Conservation (phyloP, 257 asterid species). For the Rehmannia glutinosa region DNA sequence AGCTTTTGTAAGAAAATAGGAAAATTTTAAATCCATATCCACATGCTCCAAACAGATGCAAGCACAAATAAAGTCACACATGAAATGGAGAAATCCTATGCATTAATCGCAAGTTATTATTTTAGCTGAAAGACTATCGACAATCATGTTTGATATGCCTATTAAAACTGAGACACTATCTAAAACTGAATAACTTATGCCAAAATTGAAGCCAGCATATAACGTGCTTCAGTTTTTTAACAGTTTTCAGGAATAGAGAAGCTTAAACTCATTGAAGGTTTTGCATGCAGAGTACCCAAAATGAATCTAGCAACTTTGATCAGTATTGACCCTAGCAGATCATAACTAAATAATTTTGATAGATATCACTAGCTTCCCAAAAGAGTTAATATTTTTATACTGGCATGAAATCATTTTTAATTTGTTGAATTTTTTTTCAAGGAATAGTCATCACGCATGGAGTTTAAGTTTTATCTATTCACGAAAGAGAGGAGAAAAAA, state of each 20-base stretch:
- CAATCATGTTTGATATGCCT: not conserved
- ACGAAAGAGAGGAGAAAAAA: no score
- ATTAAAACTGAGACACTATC: not conserved
- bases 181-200: not conserved
- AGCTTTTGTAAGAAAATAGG: not conserved
- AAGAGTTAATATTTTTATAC: no score
- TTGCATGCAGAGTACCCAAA: no score
- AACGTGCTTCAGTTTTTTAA: not conserved
- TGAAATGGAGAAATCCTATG: not conserved
- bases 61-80: not conserved
- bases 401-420: no score
- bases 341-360: no score
- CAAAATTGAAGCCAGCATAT: not conserved
- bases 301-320: no score
- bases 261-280: not conserved
- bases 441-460: no score
- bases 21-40: not conserved
- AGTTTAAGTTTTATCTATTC: no score
- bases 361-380: no score
- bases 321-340: no score
- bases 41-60: not conserved
- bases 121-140: not conserved
- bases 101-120: not conserved
- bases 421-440: no score
- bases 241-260: conserved; percentile 6